phyloP scores from a whole-genome alignment of 129 eudicot species.

The Pseudognaphalium luteoalbum region DNA sequence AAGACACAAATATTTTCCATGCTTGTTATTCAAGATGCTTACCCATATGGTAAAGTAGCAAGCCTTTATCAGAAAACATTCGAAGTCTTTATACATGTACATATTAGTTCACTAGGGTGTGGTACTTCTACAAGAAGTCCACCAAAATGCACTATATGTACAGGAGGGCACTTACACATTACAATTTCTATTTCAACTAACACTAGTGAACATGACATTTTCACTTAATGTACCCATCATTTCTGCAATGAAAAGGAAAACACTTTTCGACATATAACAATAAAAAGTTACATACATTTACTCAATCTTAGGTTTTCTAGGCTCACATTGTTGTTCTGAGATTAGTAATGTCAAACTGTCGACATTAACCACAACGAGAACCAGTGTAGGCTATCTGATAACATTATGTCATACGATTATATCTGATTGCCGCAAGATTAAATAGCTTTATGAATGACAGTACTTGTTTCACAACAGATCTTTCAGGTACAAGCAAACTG shows the following conservation, averaged over 20 bases:
- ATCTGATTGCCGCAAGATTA: neutral
- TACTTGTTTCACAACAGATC: neutral
- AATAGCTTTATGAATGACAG: neutral
- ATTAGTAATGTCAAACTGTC: neutral
- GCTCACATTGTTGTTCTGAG: neutral
- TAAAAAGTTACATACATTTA: neutral
- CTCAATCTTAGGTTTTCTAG: neutral
- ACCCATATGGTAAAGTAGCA: too few species aligned
- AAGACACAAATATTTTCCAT: neutral
- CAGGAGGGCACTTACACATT: neutral
- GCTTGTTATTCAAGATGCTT: too few species aligned
- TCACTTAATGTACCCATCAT: neutral
- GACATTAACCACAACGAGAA: neutral
- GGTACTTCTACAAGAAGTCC: neutral
- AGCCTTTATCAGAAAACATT: neutral
- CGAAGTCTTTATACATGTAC: neutral
- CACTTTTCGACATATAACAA: neutral
- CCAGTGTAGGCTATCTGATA: neutral
- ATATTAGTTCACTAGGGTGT: neutral
- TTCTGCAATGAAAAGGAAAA: neutral
- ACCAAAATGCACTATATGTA: neutral
- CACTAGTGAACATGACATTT: neutral
- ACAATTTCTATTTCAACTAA: neutral
- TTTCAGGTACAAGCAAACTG: neutral
- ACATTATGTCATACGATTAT: neutral